Conservation (phyloP, 192 early-diverging fungal species). For the Allomyces arbusculus region DNA sequence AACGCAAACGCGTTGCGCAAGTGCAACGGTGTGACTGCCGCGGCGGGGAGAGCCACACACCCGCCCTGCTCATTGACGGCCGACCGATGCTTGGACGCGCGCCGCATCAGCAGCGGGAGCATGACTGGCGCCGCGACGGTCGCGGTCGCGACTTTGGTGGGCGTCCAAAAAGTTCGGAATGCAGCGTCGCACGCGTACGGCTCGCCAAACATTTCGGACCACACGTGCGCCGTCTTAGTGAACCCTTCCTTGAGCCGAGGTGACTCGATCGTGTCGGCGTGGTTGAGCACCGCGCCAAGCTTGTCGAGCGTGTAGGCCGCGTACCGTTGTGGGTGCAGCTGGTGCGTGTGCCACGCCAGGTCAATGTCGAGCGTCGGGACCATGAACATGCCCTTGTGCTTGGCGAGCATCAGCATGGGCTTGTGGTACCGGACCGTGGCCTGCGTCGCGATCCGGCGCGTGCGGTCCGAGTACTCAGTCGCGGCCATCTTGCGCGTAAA, state of each 20-base stretch:
- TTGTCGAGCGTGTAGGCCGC: slow-evolving; percentile 23
- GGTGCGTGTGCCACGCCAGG: slow-evolving; percentile 48
- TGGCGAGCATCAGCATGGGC: neutral
- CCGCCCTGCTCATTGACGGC: neutral
- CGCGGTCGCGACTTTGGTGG: slow-evolving; percentile 1
- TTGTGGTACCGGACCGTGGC: neutral
- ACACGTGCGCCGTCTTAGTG: slow-evolving; percentile 17
- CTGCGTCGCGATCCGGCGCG: slow-evolving; percentile 1
- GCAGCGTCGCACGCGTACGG: slow-evolving; percentile 9
- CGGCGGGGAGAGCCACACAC: neutral
- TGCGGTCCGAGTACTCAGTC: slow-evolving; percentile 13
- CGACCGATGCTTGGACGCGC: neutral
- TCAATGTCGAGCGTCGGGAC: slow-evolving; percentile 50
- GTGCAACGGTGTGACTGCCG: neutral
- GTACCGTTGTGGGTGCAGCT: slow-evolving; percentile 31
- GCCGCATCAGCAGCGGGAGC: neutral
- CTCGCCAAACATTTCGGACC: slow-evolving; percentile 24
- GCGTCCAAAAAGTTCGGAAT: neutral
- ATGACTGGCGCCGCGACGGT: slow-evolving; percentile 8
- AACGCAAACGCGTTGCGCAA: too few species aligned
- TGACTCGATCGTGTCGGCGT: slow-evolving; percentile 32
- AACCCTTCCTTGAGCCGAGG: slow-evolving; percentile 19
- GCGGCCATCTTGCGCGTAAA: slow-evolving; percentile 27
- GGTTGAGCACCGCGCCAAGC: slow-evolving; percentile 29
- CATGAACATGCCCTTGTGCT: slow-evolving; percentile 10